Evolutionary conservation across 768 basidiomycete species (phyloP).

Genomic region (Suillus paluster): DNA sequence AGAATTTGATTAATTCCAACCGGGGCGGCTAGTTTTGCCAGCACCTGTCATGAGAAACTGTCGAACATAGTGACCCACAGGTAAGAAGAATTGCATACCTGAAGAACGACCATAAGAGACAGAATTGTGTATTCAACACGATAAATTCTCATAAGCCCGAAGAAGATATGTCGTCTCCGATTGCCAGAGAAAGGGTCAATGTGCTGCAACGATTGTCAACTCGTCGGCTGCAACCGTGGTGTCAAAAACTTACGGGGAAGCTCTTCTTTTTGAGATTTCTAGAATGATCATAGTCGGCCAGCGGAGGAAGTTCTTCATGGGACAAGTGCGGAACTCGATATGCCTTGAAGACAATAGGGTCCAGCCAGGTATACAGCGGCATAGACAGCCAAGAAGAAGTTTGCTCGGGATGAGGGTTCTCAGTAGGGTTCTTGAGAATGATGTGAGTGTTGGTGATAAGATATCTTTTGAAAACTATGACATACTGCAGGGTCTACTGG

Average conservation of each 20-base stretch:
- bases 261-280: slow-evolving; percentile 38
- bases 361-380: slow-evolving; percentile 54
- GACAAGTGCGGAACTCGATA: slow-evolving; percentile 49
- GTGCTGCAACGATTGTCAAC: slow-evolving; percentile 23
- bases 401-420: slow-evolving; percentile 43
- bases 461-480: neutral
- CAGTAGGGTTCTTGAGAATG: slow-evolving; percentile 23
- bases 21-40: slow-evolving; percentile 30
- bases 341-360: slow-evolving; percentile 50
- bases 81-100: slow-evolving; percentile 2
- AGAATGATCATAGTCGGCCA: slow-evolving; percentile 52
- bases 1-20: slow-evolving; percentile 38
- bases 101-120: slow-evolving; percentile 12
- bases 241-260: slow-evolving; percentile 32
- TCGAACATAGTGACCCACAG: neutral
- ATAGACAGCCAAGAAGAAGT: slow-evolving; percentile 40
- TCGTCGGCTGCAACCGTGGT: neutral
- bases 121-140: slow-evolving; percentile 13
- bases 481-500: slow-evolving; percentile 51
- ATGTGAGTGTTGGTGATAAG: neutral
- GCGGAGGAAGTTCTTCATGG: slow-evolving; percentile 46
- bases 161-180: slow-evolving; percentile 18
- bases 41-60: slow-evolving; percentile 11
- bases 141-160: slow-evolving; percentile 17
- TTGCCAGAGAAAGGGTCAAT: slow-evolving; percentile 26